A percentile compares a stretch with the other conserved stretches of the same genome.
Conservation (phyloP, 2,329 filamentous ascomycete genomes). For the Hymenoscyphus scutula region DNA sequence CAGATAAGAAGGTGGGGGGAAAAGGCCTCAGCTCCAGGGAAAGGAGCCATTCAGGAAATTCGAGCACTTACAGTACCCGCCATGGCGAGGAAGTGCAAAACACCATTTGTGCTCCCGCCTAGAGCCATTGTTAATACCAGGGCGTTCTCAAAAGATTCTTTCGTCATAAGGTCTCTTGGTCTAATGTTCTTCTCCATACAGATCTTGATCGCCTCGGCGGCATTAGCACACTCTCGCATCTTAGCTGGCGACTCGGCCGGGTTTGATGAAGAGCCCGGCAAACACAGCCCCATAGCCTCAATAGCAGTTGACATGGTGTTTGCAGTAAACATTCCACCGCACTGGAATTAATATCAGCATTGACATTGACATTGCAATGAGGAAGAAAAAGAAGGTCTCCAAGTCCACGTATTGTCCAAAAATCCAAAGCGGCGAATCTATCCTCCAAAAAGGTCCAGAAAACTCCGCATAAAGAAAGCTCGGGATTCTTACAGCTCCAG, state of each 20-base stretch:
- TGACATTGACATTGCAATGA: too few species aligned
- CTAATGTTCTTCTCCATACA: conserved; percentile 70
- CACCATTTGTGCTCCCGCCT: conserved; percentile 68
- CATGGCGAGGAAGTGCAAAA: conserved; percentile 71
- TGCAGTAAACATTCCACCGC: conserved; percentile 75
- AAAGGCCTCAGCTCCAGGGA: too few species aligned
- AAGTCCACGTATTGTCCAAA: too few species aligned
- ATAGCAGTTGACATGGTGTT: conserved; percentile 75
- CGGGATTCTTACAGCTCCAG: conserved; percentile 58
- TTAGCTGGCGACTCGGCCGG: conserved; percentile 67
- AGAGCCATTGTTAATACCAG: conserved; percentile 72
- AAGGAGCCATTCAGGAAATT: too few species aligned
- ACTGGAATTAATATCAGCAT: conserved; percentile 36
- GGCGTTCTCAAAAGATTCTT: conserved; percentile 68
- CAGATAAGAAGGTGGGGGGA: too few species aligned
- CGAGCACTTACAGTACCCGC: too few species aligned
- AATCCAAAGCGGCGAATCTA: too few species aligned
- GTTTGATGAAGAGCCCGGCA: conserved; percentile 68
- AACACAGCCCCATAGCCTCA: conserved; percentile 66
- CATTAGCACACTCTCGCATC: conserved; percentile 69
- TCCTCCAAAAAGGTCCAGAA: background rate
- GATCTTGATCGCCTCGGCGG: conserved; percentile 63
- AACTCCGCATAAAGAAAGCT: background rate
- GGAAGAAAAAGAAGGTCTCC: too few species aligned
- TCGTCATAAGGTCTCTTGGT: conserved; percentile 66